These are phyloP conservation scores for Diaporthe humulicola DNA, from an alignment of 2,329 filamentous ascomycete genomes.

Conservation along the genomic window DNA sequence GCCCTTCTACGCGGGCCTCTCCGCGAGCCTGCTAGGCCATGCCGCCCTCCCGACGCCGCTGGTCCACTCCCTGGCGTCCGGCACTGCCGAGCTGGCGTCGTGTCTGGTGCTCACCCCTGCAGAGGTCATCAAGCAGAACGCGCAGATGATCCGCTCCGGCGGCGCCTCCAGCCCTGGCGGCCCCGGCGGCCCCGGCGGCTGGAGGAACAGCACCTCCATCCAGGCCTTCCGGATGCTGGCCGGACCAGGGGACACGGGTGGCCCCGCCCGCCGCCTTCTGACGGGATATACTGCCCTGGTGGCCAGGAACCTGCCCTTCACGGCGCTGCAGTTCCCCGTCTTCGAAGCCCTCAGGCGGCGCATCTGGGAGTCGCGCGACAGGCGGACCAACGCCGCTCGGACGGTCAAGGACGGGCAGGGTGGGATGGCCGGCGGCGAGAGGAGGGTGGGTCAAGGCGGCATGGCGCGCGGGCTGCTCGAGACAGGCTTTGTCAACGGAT, in stretches of 20 bases:
- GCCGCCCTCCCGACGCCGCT: slow-evolving; percentile 72
- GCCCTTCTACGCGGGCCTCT: slow-evolving; percentile 65
- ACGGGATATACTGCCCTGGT: slow-evolving; percentile 85
- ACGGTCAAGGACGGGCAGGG: slow-evolving; percentile 41
- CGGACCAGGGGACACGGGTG: slow-evolving; percentile 57
- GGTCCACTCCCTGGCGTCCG: slow-evolving; percentile 81
- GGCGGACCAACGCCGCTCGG: slow-evolving; percentile 45
- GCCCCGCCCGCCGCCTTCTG: slow-evolving; percentile 70
- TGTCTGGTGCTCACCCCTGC: slow-evolving; percentile 90
- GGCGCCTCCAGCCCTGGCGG: slow-evolving; percentile 37
- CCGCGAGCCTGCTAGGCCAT: slow-evolving; percentile 48
- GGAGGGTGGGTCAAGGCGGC: slow-evolving; percentile 34
- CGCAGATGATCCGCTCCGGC: slow-evolving; percentile 78
- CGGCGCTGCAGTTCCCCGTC: slow-evolving; percentile 88
- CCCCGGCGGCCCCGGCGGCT: slow-evolving; percentile 38
- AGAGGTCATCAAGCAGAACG: slow-evolving; percentile 94
- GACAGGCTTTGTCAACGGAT: slow-evolving; percentile 78
- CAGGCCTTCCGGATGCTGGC: slow-evolving; percentile 62
- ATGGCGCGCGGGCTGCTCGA: slow-evolving; percentile 64
- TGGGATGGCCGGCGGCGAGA: slow-evolving; percentile 51
- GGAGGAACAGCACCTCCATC: slow-evolving; percentile 58
- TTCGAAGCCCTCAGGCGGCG: slow-evolving; percentile 78
- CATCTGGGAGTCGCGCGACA: slow-evolving; percentile 58
- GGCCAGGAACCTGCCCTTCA: slow-evolving; percentile 87
- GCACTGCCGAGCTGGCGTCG: slow-evolving; percentile 83